Percentiles rank a stretch among this genome's conserved stretches.
These are phyloP conservation scores for Colletotrichum eremochloae DNA, from an alignment of 2,329 filamentous ascomycete genomes.

Conservation along the genomic window DNA sequence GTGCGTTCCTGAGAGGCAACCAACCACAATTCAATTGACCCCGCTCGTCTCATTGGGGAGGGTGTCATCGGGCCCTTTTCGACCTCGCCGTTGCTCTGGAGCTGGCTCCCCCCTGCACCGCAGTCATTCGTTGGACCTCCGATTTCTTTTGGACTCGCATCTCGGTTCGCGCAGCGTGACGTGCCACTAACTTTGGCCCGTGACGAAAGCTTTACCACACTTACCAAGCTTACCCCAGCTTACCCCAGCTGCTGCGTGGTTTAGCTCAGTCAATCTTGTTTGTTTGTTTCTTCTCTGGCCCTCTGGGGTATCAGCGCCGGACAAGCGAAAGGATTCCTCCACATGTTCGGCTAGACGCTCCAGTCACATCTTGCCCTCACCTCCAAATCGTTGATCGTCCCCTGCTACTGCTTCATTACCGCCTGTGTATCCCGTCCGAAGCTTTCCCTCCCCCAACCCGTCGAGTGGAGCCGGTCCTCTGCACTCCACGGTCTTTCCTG, in stretches of 20 bases:
- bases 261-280: slow-evolving; percentile 14
- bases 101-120: slow-evolving; percentile 20
- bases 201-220: slow-evolving; percentile 4
- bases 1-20: slow-evolving; percentile 32
- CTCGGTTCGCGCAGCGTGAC: slow-evolving; percentile 12
- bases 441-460: slow-evolving; percentile 13
- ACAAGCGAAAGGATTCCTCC: slow-evolving; percentile 36
- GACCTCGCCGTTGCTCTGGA: slow-evolving; percentile 28
- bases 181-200: slow-evolving; percentile 12
- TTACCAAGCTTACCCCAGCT: neutral
- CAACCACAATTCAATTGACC: slow-evolving; percentile 24
- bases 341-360: slow-evolving; percentile 42
- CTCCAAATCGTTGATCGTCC: slow-evolving; percentile 23
- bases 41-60: slow-evolving; percentile 34
- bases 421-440: neutral
- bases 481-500: slow-evolving; percentile 16
- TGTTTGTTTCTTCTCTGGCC: slow-evolving; percentile 15
- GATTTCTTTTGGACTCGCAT: slow-evolving; percentile 2
- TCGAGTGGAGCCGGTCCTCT: slow-evolving; percentile 33
- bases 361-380: slow-evolving; percentile 40
- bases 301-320: slow-evolving; percentile 23
- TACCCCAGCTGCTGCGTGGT: slow-evolving; percentile 2
- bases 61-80: slow-evolving; percentile 31
- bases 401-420: slow-evolving; percentile 22
- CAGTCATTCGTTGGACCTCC: slow-evolving; percentile 11